These are phyloP conservation scores for Rhodomyrtus psidioides DNA, from an alignment of 441 rosid genomes.

Conservation along the genomic window DNA sequence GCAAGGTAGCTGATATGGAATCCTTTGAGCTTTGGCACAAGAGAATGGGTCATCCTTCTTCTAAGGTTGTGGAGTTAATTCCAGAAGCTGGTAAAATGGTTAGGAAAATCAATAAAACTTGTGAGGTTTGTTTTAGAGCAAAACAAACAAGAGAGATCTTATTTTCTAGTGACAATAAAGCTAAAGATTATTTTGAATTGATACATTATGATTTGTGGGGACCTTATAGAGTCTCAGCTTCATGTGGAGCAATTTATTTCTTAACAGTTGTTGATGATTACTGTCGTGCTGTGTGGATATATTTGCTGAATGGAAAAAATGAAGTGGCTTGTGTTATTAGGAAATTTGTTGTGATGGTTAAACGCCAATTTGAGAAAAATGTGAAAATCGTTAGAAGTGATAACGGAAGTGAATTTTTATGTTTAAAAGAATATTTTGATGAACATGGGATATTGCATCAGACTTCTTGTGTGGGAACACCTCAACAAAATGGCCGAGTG, in stretches of 20 bases:
- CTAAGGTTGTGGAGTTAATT: too few relatives aligned
- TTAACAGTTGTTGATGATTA: background rate
- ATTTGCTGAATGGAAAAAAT: background rate
- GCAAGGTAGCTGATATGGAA: background rate
- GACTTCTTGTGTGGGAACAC: too few relatives aligned
- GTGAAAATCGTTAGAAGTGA: conserved; percentile 1
- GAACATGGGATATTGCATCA: background rate
- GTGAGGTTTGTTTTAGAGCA: background rate
- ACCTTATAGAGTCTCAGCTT: background rate
- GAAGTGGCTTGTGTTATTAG: background rate
- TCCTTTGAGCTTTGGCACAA: too few relatives aligned
- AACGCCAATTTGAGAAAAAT: background rate
- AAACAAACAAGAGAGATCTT: background rate
- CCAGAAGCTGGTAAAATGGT: too few relatives aligned
- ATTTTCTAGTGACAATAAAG: background rate
- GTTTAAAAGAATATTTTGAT: background rate
- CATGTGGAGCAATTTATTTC: background rate
- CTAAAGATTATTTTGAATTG: background rate
- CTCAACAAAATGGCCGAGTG: too few relatives aligned
- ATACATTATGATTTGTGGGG: background rate
- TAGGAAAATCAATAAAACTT: background rate
- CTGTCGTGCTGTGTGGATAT: background rate
- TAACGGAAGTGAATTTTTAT: background rate
- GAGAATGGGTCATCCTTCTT: too few relatives aligned
- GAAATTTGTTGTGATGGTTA: background rate